Evolutionary conservation across 352 stramenopile species (phyloP).

Genomic region (Pseudoperonospora humuli): DNA sequence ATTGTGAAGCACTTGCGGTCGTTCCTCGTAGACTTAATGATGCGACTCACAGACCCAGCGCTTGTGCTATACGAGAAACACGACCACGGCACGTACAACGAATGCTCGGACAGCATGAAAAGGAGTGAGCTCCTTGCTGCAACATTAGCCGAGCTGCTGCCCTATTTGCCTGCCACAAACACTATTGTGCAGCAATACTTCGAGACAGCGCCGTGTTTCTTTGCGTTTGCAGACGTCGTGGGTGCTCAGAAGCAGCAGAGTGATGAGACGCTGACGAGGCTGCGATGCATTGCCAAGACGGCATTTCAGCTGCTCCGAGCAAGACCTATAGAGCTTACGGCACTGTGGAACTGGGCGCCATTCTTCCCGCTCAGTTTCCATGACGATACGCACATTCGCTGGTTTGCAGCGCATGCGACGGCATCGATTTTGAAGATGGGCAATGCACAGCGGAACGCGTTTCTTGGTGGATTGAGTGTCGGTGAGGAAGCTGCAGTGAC

Average conservation of each 20-base stretch:
- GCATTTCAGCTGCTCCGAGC: conserved; percentile 47
- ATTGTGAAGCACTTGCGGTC: conserved; percentile 57
- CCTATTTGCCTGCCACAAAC: conserved; percentile 44
- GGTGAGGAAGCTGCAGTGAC: conserved; percentile 39
- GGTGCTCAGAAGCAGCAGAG: conserved; percentile 30
- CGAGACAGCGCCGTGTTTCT: conserved; percentile 60
- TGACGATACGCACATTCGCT: conserved; percentile 44
- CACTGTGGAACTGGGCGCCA: conserved; percentile 75
- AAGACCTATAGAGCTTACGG: conserved; percentile 41
- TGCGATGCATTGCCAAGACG: conserved; percentile 50
- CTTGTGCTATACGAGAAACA: conserved; percentile 37
- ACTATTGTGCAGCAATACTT: conserved; percentile 61
- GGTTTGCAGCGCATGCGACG: conserved; percentile 54
- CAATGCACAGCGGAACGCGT: conserved; percentile 54
- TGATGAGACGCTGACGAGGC: conserved; percentile 24
- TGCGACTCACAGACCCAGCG: conserved; percentile 46
- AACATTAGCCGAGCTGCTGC: conserved; percentile 48
- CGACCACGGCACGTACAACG: neutral
- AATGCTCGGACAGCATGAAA: conserved; percentile 43
- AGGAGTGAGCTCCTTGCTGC: conserved; percentile 43
- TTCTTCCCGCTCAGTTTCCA: conserved; percentile 80
- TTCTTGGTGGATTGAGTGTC: conserved; percentile 46
- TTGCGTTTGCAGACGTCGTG: conserved; percentile 53
- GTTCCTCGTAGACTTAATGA: conserved; percentile 65
- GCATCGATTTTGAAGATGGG: conserved; percentile 59